Conservation (phyloP, 1,284 basidiomycete species). For the Heterobasidion irregulare region DNA sequence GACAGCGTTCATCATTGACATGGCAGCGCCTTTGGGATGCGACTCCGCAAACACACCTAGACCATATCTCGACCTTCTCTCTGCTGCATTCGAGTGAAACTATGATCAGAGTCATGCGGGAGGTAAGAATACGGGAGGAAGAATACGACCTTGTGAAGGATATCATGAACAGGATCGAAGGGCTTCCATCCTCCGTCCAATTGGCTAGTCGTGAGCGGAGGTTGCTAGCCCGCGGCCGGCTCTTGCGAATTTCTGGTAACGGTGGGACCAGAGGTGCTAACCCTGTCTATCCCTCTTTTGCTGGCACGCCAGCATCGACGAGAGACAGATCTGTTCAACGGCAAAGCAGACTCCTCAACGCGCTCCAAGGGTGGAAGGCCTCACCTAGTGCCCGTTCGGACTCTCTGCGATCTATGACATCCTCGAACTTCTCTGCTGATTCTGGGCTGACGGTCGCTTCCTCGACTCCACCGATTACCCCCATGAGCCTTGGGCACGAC, state of each 20-base stretch:
- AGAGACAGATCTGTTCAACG: constrained; percentile 2
- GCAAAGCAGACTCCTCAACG: constrained; percentile 28
- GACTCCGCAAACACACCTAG: constrained; percentile 63
- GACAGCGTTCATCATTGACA: background rate
- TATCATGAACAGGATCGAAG: constrained; percentile 52
- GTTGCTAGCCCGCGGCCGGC: constrained; percentile 59
- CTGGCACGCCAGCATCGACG: background rate
- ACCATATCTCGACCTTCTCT: constrained; percentile 59
- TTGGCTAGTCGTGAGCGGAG: constrained; percentile 66
- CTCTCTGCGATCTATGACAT: constrained; percentile 36
- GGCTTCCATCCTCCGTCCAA: constrained; percentile 38
- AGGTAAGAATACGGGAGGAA: constrained; percentile 78
- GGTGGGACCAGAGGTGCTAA: background rate
- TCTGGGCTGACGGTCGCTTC: constrained; percentile 16
- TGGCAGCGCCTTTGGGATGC: constrained; percentile 51
- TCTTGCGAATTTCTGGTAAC: constrained; percentile 6
- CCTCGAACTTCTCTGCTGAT: constrained; percentile 23
- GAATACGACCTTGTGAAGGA: constrained; percentile 68
- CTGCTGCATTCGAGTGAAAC: constrained; percentile 61
- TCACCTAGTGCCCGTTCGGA: constrained; percentile 32
- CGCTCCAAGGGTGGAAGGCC: constrained; percentile 31
- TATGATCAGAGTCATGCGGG: constrained; percentile 67
- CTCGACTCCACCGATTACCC: constrained; percentile 13
- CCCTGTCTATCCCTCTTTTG: background rate
- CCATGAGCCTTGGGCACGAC: constrained; percentile 1